Conservation (phyloP, 257 asterid genomes). For the Solanum okadae region DNA sequence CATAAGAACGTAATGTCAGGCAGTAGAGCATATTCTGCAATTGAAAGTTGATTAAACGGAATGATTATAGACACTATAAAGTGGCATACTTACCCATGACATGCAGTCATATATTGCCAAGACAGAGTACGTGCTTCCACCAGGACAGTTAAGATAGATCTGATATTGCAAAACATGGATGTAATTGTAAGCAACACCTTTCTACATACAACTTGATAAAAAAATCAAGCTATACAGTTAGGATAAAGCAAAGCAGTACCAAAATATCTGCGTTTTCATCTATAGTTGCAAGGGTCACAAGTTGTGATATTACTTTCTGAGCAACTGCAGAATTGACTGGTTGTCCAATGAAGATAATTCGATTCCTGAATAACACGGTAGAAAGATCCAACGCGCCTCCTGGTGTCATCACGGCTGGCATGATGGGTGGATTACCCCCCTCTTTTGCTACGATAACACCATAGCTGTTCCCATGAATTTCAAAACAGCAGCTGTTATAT, state of each 20-base stretch:
- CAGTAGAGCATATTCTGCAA: neutral
- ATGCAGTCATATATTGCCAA: constrained; percentile 97
- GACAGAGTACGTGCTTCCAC: constrained; percentile 84
- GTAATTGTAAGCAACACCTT: neutral
- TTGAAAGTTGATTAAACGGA: neutral
- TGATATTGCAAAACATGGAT: constrained; percentile 17
- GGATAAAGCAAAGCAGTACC: constrained; percentile 26
- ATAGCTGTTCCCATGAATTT: constrained; percentile 30
- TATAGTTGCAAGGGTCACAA: constrained; percentile 87
- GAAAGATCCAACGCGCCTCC: constrained; percentile 91
- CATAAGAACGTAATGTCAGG: constrained; percentile 1
- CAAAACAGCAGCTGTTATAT: neutral
- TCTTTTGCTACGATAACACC: constrained; percentile 67
- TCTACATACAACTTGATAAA: neutral
- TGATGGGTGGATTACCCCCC: constrained; percentile 72
- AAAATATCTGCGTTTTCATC: constrained; percentile 90
- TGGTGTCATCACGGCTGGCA: constrained; percentile 94
- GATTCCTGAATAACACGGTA: constrained; percentile 80
- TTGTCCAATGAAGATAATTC: constrained; percentile 90
- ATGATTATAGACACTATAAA: neutral
- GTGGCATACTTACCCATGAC: constrained; percentile 77
- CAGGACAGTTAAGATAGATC: constrained; percentile 94
- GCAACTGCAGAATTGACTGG: constrained; percentile 76
- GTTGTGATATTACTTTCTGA: constrained; percentile 89
- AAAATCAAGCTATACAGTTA: neutral